Evolutionary conservation across 2,329 filamentous ascomycete genomes (phyloP).

Genomic region (Clonostachys chloroleuca): DNA sequence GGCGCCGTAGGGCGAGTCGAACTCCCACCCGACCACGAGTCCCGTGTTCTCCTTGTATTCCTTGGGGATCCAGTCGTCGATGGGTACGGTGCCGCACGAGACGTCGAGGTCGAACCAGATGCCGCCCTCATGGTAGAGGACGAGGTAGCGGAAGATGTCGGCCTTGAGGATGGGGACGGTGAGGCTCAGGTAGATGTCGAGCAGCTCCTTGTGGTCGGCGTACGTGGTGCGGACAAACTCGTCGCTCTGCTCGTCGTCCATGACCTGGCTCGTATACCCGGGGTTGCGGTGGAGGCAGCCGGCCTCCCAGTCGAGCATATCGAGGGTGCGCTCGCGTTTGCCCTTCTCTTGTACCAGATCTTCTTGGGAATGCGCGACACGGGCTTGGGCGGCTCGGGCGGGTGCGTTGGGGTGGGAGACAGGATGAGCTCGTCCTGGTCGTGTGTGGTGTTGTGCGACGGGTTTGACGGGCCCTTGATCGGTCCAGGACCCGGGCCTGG

Average conservation of each 20-base stretch:
- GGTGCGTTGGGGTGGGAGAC: too few relatives aligned
- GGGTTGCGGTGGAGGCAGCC: conserved; percentile 19
- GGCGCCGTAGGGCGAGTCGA: conserved; percentile 11
- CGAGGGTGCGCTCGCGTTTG: conserved; percentile 21
- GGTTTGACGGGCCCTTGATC: too few relatives aligned
- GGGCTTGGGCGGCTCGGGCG: too few relatives aligned
- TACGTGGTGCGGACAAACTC: conserved; percentile 39
- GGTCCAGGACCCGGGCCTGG: too few relatives aligned
- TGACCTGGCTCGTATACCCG: conserved; percentile 13
- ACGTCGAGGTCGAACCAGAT: conserved; percentile 51
- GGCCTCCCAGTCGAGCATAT: conserved; percentile 20
- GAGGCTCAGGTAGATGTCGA: conserved; percentile 12
- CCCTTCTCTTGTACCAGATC: conserved; percentile 33
- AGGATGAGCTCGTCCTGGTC: too few relatives aligned
- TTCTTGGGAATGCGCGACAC: conserved; percentile 8
- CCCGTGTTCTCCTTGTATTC: conserved; percentile 4
- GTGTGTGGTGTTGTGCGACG: too few relatives aligned
- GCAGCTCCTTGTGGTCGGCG: conserved; percentile 8
- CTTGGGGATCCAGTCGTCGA: conserved; percentile 13
- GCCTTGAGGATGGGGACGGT: conserved; percentile 41
- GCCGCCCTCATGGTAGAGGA: conserved; percentile 67
- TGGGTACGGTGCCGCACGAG: conserved; percentile 9
- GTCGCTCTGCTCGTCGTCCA: conserved; percentile 15
- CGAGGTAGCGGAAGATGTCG: conserved; percentile 61
- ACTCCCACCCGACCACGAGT: conserved; percentile 19